A percentile compares a stretch with the other conserved stretches of the same genome.
These are phyloP conservation scores for Epichloe brachyelytri DNA, from an alignment of 2,329 filamentous ascomycete species.

Conservation along the genomic window DNA sequence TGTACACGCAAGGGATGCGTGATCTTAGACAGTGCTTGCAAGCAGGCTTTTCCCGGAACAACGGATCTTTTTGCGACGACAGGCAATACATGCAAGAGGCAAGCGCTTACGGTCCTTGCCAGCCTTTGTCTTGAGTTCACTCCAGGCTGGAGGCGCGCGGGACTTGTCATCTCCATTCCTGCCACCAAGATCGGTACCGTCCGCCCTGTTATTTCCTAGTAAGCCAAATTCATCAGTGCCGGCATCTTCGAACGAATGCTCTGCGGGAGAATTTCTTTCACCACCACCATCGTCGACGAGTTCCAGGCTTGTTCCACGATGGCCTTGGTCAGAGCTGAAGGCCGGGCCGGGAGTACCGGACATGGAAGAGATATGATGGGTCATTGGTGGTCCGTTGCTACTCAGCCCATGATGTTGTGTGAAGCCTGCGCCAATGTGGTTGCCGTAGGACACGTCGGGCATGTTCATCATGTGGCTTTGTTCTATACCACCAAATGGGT, in stretches of 20 bases:
- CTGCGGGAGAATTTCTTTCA: conserved; percentile 29
- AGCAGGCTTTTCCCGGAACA: conserved; percentile 96
- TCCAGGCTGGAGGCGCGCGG: conserved; percentile 56
- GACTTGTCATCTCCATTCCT: conserved; percentile 45
- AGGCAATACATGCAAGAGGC: conserved; percentile 89
- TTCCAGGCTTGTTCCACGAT: conserved; percentile 20
- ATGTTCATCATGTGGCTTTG: conserved; percentile 14
- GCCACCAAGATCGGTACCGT: conserved; percentile 40
- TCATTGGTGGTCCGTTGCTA: conserved; percentile 8
- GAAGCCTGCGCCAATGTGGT: conserved; percentile 20
- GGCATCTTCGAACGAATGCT: conserved; percentile 38
- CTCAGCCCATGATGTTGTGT: conserved; percentile 16
- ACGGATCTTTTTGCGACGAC: conserved; percentile 91
- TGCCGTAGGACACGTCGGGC: conserved; percentile 21
- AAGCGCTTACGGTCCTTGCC: conserved; percentile 91
- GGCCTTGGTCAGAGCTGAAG: conserved; percentile 13
- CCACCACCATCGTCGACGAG: conserved; percentile 32
- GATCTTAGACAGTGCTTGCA: conserved; percentile 94
- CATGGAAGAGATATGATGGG: conserved; percentile 9
- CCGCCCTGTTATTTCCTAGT: conserved; percentile 29
- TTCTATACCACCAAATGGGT: conserved; percentile 31
- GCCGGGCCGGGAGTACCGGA: conserved; percentile 10
- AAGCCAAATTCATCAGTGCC: conserved; percentile 47
- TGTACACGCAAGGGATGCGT: conserved; percentile 92
- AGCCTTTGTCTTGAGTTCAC: conserved; percentile 76